Percentiles rank a stretch among this genome's conserved stretches.
These are phyloP conservation scores for Phytopythium mirpurense DNA, from an alignment of 352 stramenopile species.

Conservation along the genomic window DNA sequence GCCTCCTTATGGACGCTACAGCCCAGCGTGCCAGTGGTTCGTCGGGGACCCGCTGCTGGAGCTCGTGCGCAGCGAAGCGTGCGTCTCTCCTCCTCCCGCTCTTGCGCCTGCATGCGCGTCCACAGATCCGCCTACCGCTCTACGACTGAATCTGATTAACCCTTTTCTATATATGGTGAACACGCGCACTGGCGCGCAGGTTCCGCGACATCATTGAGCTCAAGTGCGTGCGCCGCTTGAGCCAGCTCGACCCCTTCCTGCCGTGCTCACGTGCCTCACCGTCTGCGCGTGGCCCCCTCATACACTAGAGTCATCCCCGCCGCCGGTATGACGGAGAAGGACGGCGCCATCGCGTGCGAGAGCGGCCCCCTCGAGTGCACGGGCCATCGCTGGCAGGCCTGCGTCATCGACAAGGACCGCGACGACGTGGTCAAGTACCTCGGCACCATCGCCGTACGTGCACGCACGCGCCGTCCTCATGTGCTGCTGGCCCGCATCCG, in stretches of 20 bases:
- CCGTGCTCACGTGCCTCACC: too few relatives aligned
- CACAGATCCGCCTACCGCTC: not conserved
- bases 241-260: not conserved
- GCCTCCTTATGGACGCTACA: slow-evolving; percentile 9
- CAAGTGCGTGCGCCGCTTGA: slow-evolving; percentile 28
- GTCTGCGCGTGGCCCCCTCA: too few relatives aligned
- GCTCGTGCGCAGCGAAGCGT: slow-evolving; percentile 61
- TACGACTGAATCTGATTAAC: not conserved
- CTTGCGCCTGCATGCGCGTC: not conserved
- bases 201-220: slow-evolving; percentile 71
- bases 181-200: slow-evolving; percentile 12
- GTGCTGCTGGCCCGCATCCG: not conserved
- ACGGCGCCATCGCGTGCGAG: slow-evolving; percentile 57
- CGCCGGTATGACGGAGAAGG: slow-evolving; percentile 61
- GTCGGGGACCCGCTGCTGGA: slow-evolving; percentile 64
- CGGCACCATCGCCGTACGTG: slow-evolving; percentile 56
- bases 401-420: slow-evolving; percentile 69
- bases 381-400: slow-evolving; percentile 65
- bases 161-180: not conserved
- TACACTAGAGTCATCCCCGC: slow-evolving; percentile 52
- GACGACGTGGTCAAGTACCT: slow-evolving; percentile 75
- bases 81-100: slow-evolving; percentile 5
- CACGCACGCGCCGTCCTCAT: not conserved
- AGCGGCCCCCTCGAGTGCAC: slow-evolving; percentile 63
- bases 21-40: slow-evolving; percentile 80